A percentile compares a stretch with the other conserved stretches of the same genome.
Conservation (phyloP, 2,329 filamentous ascomycete genomes). For the Cyphellophora attinorum region DNA sequence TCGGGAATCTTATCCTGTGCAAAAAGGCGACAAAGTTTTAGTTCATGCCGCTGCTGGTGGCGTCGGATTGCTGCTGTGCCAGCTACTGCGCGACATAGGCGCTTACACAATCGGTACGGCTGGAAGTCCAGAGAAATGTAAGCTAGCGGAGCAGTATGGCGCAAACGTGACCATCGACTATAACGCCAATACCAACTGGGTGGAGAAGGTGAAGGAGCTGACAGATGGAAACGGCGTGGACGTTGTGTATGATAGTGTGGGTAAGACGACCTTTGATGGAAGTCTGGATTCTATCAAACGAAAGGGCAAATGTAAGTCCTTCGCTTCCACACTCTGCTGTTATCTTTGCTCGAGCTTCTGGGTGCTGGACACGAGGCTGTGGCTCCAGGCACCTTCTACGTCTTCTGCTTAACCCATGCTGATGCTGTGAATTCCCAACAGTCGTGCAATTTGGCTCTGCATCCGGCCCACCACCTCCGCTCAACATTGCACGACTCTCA, state of each 20-base stretch:
- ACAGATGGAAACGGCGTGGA: constrained; percentile 64
- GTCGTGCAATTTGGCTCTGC: constrained; percentile 3
- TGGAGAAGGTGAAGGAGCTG: constrained; percentile 76
- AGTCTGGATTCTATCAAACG: constrained; percentile 63
- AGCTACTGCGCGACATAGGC: constrained; percentile 63
- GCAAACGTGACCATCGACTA: constrained; percentile 68
- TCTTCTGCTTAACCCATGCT: no score
- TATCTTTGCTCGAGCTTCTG: no score
- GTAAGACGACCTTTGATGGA: constrained; percentile 73
- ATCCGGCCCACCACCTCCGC: constrained; percentile 61
- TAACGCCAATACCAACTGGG: constrained; percentile 66
- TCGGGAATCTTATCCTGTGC: constrained; percentile 60
- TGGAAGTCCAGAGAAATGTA: constrained; percentile 61
- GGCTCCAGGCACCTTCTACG: no score
- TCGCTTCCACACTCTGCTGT: no score
- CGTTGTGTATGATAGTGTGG: constrained; percentile 70
- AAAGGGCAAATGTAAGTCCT: constrained; percentile 56
- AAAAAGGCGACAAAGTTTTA: constrained; percentile 70
- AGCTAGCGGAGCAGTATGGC: constrained; percentile 58
- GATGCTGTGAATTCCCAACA: not conserved
- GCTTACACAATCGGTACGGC: constrained; percentile 74
- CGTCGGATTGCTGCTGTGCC: constrained; percentile 60
- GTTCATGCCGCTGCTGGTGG: constrained; percentile 82
- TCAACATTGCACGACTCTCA: constrained; percentile 49
- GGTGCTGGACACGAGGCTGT: no score